These are phyloP conservation scores for Intubia oerlemansii DNA, from an alignment of 2,329 filamentous ascomycete genomes.

Conservation along the genomic window DNA sequence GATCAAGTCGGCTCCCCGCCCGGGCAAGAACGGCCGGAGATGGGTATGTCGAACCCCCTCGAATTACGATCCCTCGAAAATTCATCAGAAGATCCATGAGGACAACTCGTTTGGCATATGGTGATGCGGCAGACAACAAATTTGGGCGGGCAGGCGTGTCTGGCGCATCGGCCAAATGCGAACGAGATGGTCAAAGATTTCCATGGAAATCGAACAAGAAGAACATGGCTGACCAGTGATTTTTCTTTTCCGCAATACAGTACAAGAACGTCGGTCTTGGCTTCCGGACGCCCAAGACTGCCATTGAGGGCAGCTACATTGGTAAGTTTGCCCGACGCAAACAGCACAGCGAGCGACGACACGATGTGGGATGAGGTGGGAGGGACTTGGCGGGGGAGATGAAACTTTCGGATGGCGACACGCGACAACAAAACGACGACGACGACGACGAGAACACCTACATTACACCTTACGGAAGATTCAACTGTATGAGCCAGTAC, in stretches of 20 bases:
- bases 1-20: slow-evolving; percentile 61
- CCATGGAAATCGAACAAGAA: too few relatives aligned
- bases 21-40: slow-evolving; percentile 84
- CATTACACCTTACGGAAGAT: too few relatives aligned
- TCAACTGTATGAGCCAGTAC: too few relatives aligned
- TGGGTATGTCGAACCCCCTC: slow-evolving; percentile 13
- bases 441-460: neutral
- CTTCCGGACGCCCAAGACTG: slow-evolving; percentile 95
- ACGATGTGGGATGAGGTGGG: neutral
- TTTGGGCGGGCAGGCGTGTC: too few relatives aligned
- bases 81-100: too few relatives aligned
- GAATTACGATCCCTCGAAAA: neutral
- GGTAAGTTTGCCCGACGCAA: slow-evolving; percentile 42
- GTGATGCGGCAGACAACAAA: too few relatives aligned
- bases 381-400: neutral
- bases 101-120: too few relatives aligned
- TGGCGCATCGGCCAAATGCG: too few relatives aligned
- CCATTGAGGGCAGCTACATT: slow-evolving; percentile 98
- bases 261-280: slow-evolving; percentile 99
- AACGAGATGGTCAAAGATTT: too few relatives aligned
- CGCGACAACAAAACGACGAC: neutral
- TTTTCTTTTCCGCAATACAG: too few relatives aligned
- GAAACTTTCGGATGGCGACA: too few relatives aligned
- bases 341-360: neutral
- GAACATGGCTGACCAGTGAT: too few relatives aligned